A percentile compares a stretch with the other conserved stretches of the same genome.
Conservation (phyloP, 208 protist species). For the Borovskyia barvae region DNA sequence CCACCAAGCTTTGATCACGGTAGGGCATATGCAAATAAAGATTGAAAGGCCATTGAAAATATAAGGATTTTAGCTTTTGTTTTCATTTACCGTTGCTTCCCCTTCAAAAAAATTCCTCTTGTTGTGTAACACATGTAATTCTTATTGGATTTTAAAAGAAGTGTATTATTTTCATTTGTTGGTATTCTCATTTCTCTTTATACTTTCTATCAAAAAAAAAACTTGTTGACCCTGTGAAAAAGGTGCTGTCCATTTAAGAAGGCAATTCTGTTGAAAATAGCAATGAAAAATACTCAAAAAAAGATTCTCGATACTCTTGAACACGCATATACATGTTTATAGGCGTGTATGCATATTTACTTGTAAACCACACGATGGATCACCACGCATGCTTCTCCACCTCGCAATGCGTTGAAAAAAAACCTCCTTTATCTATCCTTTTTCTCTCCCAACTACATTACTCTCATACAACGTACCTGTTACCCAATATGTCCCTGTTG, state of each 20-base stretch:
- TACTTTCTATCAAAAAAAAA: constrained; percentile 4
- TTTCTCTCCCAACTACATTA: too few relatives aligned
- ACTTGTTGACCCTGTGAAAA: too few relatives aligned
- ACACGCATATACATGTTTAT: constrained; percentile 3
- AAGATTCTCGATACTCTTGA: too few relatives aligned
- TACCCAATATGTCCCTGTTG: too few relatives aligned
- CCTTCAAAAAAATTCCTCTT: background rate
- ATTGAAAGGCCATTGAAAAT: too few relatives aligned
- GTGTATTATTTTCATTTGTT: background rate
- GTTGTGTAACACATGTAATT: background rate
- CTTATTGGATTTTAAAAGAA: too few relatives aligned
- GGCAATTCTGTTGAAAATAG: background rate
- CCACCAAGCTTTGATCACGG: constrained; percentile 75
- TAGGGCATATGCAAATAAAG: constrained; percentile 32
- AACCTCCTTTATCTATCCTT: too few relatives aligned
- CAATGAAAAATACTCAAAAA: background rate
- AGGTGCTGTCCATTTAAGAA: background rate
- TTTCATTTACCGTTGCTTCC: constrained; percentile 6
- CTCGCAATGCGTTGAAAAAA: too few relatives aligned
- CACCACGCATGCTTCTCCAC: too few relatives aligned
- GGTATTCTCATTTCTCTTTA: constrained; percentile 12
- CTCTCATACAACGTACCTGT: too few relatives aligned
- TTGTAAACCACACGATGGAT: too few relatives aligned
- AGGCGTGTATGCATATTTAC: background rate
- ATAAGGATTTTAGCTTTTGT: constrained; percentile 1